A percentile compares a stretch with the other conserved stretches of the same genome.
These are phyloP conservation scores for Jaltomata sinuosa DNA, from an alignment of 257 asterid genomes.

Conservation along the genomic window DNA sequence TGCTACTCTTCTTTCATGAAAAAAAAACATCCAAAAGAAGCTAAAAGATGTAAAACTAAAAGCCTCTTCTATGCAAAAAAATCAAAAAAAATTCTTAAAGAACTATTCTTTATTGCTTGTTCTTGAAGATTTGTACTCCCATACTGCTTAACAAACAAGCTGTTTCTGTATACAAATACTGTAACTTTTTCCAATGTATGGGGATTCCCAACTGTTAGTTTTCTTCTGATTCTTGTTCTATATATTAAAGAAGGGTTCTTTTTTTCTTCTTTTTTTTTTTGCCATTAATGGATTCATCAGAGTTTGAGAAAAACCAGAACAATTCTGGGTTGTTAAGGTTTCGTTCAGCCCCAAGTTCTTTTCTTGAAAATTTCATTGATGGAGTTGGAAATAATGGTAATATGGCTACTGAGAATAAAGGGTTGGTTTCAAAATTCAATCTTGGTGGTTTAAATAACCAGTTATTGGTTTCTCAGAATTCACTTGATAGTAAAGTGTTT, in stretches of 20 bases:
- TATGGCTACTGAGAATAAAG: conserved; percentile 2
- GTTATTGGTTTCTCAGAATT: conserved; percentile 5
- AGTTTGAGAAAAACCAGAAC: conserved; percentile 17
- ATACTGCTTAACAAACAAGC: conserved; percentile 52
- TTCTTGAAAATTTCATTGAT: conserved; percentile 24
- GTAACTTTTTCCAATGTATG: conserved; percentile 36
- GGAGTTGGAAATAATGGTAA: conserved; percentile 14
- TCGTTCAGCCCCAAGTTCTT: conserved; percentile 70
- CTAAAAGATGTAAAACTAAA: background rate
- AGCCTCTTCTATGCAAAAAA: background rate
- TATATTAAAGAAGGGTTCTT: conserved; percentile 14
- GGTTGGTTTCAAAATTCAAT: conserved; percentile 31
- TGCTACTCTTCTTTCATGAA: background rate
- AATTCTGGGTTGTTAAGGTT: conserved; percentile 58
- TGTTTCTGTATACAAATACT: conserved; percentile 11
- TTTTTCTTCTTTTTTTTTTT: background rate
- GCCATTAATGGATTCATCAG: conserved; percentile 44
- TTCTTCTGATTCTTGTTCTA: conserved; percentile 13
- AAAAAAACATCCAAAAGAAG: background rate
- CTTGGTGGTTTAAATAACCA: conserved; percentile 6
- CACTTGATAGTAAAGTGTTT: background rate
- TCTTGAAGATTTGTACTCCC: conserved; percentile 24
- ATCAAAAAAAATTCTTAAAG: background rate
- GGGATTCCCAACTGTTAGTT: conserved; percentile 41
- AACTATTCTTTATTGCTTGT: conserved; percentile 32